Base-by-base conservation (phyloP, 345 rosid genomes). In the Hypericum androsaemum region DNA sequence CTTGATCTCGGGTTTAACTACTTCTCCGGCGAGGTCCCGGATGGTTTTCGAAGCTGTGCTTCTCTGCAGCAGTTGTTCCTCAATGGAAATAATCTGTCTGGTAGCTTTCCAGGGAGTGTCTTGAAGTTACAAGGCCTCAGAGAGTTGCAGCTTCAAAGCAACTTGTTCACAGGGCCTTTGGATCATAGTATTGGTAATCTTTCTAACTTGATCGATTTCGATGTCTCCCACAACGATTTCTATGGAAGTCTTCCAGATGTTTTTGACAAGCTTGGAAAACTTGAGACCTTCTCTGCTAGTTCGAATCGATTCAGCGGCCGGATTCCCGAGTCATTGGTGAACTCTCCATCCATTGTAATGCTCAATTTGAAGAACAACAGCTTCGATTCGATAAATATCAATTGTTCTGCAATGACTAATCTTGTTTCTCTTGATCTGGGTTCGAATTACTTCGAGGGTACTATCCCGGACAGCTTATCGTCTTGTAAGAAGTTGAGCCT, bases 381-480 rank as follows among this genome's bases (percentile, higher is more conserved):
- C 40, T 50, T 70, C 5, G 6, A 12, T 28, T 72, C 52, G 0
- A 47, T 70, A 10, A 49, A 43, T 37, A 6, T 74, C 17, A 64
- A 70, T n/a, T 70, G 79, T 39, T 66, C 79, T 37, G 62, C 72
- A 39, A 66, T 70, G 70, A 13, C 17, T 32, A 53, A 8, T 46
- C 43, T 74, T 8, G 13, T 5, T 15, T 53, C 41, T 4, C 56
- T 70, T 41, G 7, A 28, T 46, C 58, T 70, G 13, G 44, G 54
- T 10, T 40, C 56, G 15, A 74, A 74, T 48, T n/a, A 54, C 9
- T 66, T 70, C 43, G 35, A 17, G 10, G 67, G 72, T 35, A 41
- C 54, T 0, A 1, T 66, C 3, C 65, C 79, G 0, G 64, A 51
- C 16, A 36, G 48, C 39, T 41, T 74, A 7, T 63, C 64, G 11